Conservation (phyloP, 352 stramenopile species). For the Globisporangium ultimum region DNA sequence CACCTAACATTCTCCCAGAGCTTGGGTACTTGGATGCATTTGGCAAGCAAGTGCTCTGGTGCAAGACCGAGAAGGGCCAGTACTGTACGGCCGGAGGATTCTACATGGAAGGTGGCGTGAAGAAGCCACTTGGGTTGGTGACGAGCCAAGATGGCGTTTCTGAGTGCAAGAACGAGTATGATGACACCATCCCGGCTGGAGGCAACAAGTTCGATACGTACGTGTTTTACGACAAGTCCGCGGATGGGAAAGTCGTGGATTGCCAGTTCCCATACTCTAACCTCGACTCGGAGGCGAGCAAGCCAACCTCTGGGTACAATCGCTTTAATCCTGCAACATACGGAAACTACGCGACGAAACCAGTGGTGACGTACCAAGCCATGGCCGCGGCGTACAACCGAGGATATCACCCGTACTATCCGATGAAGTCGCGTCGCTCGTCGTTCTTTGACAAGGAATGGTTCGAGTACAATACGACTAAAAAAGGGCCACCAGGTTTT, state of each 20-base stretch:
- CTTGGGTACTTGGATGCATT: slow-evolving; percentile 81
- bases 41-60: slow-evolving; percentile 86
- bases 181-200: slow-evolving; percentile 41
- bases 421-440: slow-evolving; percentile 72
- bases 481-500: slow-evolving; percentile 41
- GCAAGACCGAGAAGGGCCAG: slow-evolving; percentile 50
- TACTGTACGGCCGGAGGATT: slow-evolving; percentile 71
- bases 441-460: slow-evolving; percentile 89
- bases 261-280: slow-evolving; percentile 87
- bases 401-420: slow-evolving; percentile 87
- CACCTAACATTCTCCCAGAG: slow-evolving; percentile 73
- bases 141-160: slow-evolving; percentile 25
- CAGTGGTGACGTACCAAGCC: slow-evolving; percentile 57
- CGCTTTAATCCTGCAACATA: slow-evolving; percentile 49
- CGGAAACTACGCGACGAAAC: slow-evolving; percentile 31
- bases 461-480: slow-evolving; percentile 64
- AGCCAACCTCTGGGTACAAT: slow-evolving; percentile 40
- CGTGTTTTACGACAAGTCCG: slow-evolving; percentile 76
- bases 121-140: slow-evolving; percentile 29
- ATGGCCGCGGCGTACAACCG: slow-evolving; percentile 51
- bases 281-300: slow-evolving; percentile 34
- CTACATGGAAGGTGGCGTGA: slow-evolving; percentile 35
- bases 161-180: slow-evolving; percentile 41
- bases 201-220: slow-evolving; percentile 69
- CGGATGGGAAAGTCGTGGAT: slow-evolving; percentile 61